Evolutionary conservation across 2,329 filamentous ascomycete species (phyloP).

Genomic region (Pseudogymnoascus sp.): DNA sequence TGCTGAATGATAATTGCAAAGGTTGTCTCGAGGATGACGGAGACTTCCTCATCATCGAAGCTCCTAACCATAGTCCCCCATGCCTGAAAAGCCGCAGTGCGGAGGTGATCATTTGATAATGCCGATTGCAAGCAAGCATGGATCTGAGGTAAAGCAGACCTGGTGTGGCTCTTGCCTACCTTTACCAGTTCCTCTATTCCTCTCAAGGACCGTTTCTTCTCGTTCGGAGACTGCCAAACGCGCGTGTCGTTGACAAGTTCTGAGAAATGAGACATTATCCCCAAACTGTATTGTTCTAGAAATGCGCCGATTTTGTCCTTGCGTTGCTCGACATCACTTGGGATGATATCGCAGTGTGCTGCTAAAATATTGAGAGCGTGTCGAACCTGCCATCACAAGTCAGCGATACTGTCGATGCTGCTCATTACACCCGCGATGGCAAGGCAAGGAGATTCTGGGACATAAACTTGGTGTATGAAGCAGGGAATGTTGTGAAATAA

Average conservation of each 20-base stretch:
- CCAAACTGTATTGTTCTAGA: conserved; percentile 74
- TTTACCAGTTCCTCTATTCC: conserved; percentile 84
- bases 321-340: conserved; percentile 34
- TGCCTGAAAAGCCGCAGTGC: conserved; percentile 69
- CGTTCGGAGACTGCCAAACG: conserved; percentile 49
- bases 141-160: conserved; percentile 76
- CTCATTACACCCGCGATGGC: neutral
- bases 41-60: conserved; percentile 71
- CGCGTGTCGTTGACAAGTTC: conserved; percentile 64
- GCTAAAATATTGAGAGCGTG: conserved; percentile 35
- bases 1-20: conserved; percentile 79
- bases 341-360: conserved; percentile 31
- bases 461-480: neutral
- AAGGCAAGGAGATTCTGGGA: neutral
- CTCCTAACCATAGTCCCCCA: conserved; percentile 74
- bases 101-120: conserved; percentile 64
- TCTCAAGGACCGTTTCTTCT: conserved; percentile 69
- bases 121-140: conserved; percentile 87
- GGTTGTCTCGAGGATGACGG: conserved; percentile 74
- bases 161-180: conserved; percentile 63
- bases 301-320: conserved; percentile 58
- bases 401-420: conserved; percentile 1
- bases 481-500: neutral
- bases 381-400: conserved; percentile 22
- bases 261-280: conserved; percentile 76